Base-by-base conservation (phyloP, 2,329 filamentous ascomycete genomes). In the Rhinocladiella similis region DNA sequence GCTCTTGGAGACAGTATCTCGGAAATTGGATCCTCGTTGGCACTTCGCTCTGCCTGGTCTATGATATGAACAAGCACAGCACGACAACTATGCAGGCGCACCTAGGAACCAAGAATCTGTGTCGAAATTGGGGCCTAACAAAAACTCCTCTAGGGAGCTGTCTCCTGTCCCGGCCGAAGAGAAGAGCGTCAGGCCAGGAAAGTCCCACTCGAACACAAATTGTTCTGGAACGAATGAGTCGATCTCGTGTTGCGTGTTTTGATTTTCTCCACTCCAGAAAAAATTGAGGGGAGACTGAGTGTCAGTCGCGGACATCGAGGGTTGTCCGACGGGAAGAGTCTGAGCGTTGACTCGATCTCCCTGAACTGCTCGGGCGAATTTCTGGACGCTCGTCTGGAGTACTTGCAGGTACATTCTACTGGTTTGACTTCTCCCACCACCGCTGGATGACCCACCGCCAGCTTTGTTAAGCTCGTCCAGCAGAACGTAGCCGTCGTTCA, bases 171-270 rank as follows among this genome's bases (percentile, higher is more conserved):
- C 70, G 1, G 77, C 76, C 41, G 78, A 73, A 63, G 79, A 78
- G 63, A 78, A 77, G 41, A 83, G 53, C 70, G 77, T 81, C 35
- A 83, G 63, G 0, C 79, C 80, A 0, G 80, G 80, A 58, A 83
- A 83, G 57, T 82, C 79, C 80, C 80, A 83, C 56, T 83, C 80
- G n/a, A 81, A 77, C 0, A 81, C 74, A 58, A 83, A 83, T 54
- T 83, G 77, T 59, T 78, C 77, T 0, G 80, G 80, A 1, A 80
- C 73, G 67, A 82, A 83, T 7, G 74, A 76, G 51, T 83, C 78
- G 29, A 82, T 72, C 47, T 81, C 80, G n/a, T 54, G 53, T 16
- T 38, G 47, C 1, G 71, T 70, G 49, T 78, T 76, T 13, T 73
- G 72, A 55, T 70, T 66, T 22, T 70, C 69, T 6, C 68, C 51